Evolutionary conservation across 345 rosid species (phyloP).

Genomic region (Eutrema heterophyllum): DNA sequence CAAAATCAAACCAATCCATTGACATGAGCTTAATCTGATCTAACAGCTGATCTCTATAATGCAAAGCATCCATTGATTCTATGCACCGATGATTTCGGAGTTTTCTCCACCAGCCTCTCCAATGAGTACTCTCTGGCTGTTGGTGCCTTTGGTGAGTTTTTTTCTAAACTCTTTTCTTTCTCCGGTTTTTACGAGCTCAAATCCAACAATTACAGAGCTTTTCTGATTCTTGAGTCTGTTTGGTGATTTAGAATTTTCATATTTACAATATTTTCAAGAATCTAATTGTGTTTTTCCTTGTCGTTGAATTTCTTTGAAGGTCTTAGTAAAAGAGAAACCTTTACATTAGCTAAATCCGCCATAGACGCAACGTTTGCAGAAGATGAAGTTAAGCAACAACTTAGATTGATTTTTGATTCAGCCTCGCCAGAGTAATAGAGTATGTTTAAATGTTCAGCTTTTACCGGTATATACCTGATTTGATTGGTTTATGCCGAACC

Average conservation of each 20-base stretch:
- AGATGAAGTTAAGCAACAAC: conserved; percentile 54
- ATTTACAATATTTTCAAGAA: not conserved
- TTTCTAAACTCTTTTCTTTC: not conserved
- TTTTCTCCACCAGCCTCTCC: conserved; percentile 76
- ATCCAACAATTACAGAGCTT: conserved; percentile 2
- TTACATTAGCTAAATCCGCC: conserved; percentile 57
- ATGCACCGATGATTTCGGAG: conserved; percentile 92
- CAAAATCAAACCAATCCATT: not conserved
- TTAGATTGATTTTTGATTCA: conserved; percentile 39
- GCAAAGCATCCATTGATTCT: conserved; percentile 68
- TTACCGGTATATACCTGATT: not conserved
- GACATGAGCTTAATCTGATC: not conserved
- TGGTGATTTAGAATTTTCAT: not conserved
- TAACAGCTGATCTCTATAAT: conserved; percentile 63
- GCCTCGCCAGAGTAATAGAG: conserved; percentile 26
- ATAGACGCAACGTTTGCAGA: conserved; percentile 66
- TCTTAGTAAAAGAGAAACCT: conserved; percentile 57
- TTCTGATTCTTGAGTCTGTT: not conserved
- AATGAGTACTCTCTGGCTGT: conserved; percentile 71
- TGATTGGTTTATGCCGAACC: not conserved
- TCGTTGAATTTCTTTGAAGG: conserved; percentile 31
- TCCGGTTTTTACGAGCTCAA: not conserved
- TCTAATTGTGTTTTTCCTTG: not conserved
- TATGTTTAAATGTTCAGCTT: conserved; percentile 10
- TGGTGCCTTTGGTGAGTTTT: conserved; percentile 58